These are phyloP conservation scores for Hippophae rhamnoides DNA, from an alignment of 306 rosid genomes.

Conservation along the genomic window DNA sequence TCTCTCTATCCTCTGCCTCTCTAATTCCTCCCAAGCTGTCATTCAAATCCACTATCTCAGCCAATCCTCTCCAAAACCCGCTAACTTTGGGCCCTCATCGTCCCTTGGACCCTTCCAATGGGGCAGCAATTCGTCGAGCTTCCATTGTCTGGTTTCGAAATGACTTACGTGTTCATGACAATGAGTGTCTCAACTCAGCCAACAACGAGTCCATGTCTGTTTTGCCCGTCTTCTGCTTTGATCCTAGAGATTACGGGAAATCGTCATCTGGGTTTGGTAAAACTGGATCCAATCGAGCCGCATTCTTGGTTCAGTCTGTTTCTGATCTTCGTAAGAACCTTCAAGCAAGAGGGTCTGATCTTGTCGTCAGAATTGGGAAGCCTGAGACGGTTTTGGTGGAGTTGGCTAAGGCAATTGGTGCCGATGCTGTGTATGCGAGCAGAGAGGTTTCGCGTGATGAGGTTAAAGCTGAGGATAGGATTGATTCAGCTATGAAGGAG, in stretches of 20 bases:
- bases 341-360: constrained; percentile 75
- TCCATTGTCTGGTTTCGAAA: constrained; percentile 87
- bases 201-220: constrained; percentile 69
- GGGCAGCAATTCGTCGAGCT: constrained; percentile 75
- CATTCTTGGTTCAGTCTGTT: constrained; percentile 70
- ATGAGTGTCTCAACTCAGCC: constrained; percentile 70
- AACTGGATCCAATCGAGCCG: constrained; percentile 75
- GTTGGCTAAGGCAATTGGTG: constrained; percentile 77
- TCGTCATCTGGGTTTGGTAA: constrained; percentile 84
- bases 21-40: constrained; percentile 41
- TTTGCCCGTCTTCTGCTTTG: constrained; percentile 86
- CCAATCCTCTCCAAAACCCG: constrained; percentile 67
- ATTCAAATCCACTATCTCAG: constrained; percentile 59
- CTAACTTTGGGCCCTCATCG: constrained; percentile 60
- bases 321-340: constrained; percentile 64
- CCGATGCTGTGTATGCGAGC: constrained; percentile 67
- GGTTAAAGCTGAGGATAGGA: constrained; percentile 65
- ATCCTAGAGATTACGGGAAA: constrained; percentile 77
- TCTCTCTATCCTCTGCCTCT: constrained; percentile 51
- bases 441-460: constrained; percentile 85
- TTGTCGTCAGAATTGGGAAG: constrained; percentile 72
- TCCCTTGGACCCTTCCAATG: constrained; percentile 69
- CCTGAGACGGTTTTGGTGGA: constrained; percentile 72
- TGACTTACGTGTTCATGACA: constrained; percentile 78
- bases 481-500: constrained; percentile 65